Evolutionary conservation across 441 rosid species (phyloP).

Genomic region (Viola pubescens): DNA sequence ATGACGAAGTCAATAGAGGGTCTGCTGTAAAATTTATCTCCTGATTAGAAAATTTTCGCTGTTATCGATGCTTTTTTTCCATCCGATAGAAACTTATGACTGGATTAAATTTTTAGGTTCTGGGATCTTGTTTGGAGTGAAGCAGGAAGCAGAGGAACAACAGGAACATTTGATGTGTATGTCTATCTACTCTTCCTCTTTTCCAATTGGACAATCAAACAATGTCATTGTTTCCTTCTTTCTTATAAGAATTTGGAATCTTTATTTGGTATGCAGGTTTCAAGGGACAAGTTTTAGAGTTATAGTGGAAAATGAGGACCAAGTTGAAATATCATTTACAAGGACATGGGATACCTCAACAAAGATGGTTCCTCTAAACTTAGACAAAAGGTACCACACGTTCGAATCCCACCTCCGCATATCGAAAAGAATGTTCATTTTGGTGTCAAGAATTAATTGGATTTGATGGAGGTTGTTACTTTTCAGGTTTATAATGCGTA

Average conservation of each 20-base stretch:
- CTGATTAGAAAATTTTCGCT: not conserved
- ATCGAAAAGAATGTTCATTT: not conserved
- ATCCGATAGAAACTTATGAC: too few species aligned
- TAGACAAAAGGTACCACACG: constrained; percentile 61
- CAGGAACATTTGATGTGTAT: constrained; percentile 53
- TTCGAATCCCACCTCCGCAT: not conserved
- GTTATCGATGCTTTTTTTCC: too few species aligned
- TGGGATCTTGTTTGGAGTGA: constrained; percentile 90
- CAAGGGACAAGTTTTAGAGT: constrained; percentile 55
- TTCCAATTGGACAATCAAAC: not conserved
- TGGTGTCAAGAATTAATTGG: not conserved
- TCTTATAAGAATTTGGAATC: not conserved
- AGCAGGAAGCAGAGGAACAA: constrained; percentile 43
- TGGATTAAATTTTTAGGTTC: constrained; percentile 32
- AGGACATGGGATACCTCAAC: constrained; percentile 61
- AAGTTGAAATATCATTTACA: constrained; percentile 69
- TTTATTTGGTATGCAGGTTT: constrained; percentile 28
- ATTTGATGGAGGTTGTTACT: not conserved
- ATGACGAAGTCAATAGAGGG: constrained; percentile 28
- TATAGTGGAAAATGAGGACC: constrained; percentile 52
- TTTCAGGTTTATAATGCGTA: constrained; percentile 60
- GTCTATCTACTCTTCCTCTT: not conserved
- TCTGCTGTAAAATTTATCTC: constrained; percentile 6
- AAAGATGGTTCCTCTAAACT: constrained; percentile 49
- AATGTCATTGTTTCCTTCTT: not conserved